Evolutionary conservation across 2,329 filamentous ascomycete species (phyloP), one percentile per base, ranked within the genome.

Genomic region (Diplodia corticola): DNA sequence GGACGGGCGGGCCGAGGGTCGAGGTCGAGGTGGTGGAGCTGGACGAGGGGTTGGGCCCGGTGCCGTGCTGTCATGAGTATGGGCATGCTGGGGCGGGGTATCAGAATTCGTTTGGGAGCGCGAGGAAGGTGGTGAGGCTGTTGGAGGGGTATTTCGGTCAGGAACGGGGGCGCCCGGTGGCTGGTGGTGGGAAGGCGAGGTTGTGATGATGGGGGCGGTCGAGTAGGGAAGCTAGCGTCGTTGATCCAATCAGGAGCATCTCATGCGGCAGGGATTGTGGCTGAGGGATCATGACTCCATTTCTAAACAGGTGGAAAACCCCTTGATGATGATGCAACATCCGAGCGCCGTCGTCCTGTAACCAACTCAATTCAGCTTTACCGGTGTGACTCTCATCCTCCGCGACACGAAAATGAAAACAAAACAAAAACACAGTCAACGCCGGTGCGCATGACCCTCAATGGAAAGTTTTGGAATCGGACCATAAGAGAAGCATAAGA

Each of bases 61-160:
- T 69, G 70, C 71, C 69, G 64, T 74, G 82, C 10, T 77, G 82
- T 44, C 81, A 83, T 77, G 73, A 76, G 61, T 84, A 83, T 77
- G 82, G 81, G 13, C 80, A 83, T 78, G 78, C 76, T 24, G 80
- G 80, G 2, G 80, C 77, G 49, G 81, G 81, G 40, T 66, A 66
- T 50, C 70, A 72, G 67, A 70, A 70, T 54, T 68, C 68, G 24
- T 61, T 70, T 24, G 70, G 70, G n/a, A 59, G 55, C 7, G 70
- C 70, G 35, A 57, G 57, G 28, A 69, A 72, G 50, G 67, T 68
- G 6, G 30, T 70, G 4, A 48, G 59, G 60, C 48, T 70, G 63
- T 24, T 70, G 24, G 54, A 49, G 3, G 55, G 55, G 46, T 30
- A 49, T 26, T 63, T 66, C 17, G 46, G 46, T n/a, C 9, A 22